Evolutionary conservation across 164 flowering plant species (phyloP).

Genomic region (Dillenia suffruticosa): DNA sequence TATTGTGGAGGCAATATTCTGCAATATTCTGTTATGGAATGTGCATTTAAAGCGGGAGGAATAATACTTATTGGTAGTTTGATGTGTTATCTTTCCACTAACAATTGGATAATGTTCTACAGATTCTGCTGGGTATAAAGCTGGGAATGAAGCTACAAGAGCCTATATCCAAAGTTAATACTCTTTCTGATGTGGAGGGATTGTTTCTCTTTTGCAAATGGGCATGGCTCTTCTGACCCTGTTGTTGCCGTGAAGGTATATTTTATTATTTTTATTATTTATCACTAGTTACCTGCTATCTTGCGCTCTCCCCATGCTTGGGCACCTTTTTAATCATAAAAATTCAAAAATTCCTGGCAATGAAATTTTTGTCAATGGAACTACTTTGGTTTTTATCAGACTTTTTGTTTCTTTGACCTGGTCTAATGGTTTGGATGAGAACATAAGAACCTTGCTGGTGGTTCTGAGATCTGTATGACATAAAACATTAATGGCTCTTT

Average conservation of each 20-base stretch:
- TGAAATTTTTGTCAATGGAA: too few relatives aligned
- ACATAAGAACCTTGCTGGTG: neutral
- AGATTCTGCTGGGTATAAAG: slow-evolving; percentile 88
- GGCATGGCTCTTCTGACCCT: slow-evolving; percentile 73
- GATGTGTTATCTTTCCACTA: too few relatives aligned
- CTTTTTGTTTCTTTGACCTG: neutral
- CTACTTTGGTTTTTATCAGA: neutral
- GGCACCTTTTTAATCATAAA: too few relatives aligned
- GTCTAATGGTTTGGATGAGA: neutral
- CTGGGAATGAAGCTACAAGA: slow-evolving; percentile 83
- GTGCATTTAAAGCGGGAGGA: too few relatives aligned
- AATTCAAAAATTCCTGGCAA: too few relatives aligned
- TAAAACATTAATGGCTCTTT: too few relatives aligned
- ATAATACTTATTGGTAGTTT: too few relatives aligned
- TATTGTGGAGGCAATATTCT: too few relatives aligned
- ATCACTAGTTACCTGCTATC: too few relatives aligned
- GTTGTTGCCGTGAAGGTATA: slow-evolving; percentile 80
- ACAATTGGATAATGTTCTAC: slow-evolving; percentile 13
- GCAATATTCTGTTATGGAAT: too few relatives aligned
- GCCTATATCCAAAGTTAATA: slow-evolving; percentile 70
- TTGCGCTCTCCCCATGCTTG: too few relatives aligned
- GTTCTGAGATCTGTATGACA: too few relatives aligned
- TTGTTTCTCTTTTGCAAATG: slow-evolving; percentile 62
- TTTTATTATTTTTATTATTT: neutral
- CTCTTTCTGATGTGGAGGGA: slow-evolving; percentile 94